phyloP scores from a whole-genome alignment of 805 yeast species.

The Kazachstania kunashirensis region DNA sequence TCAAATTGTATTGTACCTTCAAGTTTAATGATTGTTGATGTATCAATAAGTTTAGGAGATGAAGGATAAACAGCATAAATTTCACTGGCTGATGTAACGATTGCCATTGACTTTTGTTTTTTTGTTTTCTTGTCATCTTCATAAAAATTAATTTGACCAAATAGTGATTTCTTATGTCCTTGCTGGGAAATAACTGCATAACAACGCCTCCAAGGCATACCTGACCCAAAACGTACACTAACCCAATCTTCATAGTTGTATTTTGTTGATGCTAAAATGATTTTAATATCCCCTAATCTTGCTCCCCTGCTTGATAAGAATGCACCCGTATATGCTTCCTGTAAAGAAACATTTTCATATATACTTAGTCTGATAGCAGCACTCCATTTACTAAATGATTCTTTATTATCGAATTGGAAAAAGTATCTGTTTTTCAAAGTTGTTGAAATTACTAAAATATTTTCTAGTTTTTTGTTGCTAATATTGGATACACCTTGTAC shows the following conservation, averaged over 20 bases:
- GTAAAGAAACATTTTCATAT: constrained; percentile 73
- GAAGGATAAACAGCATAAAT: constrained; percentile 92
- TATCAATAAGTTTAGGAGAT: constrained; percentile 68
- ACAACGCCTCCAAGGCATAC: constrained; percentile 96
- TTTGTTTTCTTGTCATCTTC: constrained; percentile 69
- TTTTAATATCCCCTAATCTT: constrained; percentile 73
- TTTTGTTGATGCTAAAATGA: constrained; percentile 75
- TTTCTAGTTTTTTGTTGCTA: constrained; percentile 42
- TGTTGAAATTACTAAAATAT: constrained; percentile 82
- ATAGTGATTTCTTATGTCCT: constrained; percentile 32
- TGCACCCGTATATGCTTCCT: constrained; percentile 96
- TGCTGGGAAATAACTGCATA: constrained; percentile 82
- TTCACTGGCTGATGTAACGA: constrained; percentile 55
- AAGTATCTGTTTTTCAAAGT: constrained; percentile 83
- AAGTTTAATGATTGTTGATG: constrained; percentile 77
- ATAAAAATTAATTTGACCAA: constrained; percentile 70
- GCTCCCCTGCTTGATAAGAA: constrained; percentile 86
- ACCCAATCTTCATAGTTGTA: constrained; percentile 91
- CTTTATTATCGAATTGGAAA: constrained; percentile 61
- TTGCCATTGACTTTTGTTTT: constrained; percentile 69
- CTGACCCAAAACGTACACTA: constrained; percentile 87
- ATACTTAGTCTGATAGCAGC: constrained; percentile 72
- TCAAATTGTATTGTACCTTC: constrained; percentile 71
- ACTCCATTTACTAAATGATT: constrained; percentile 65
- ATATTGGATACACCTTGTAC: constrained; percentile 56